These are phyloP conservation scores for Microglena sp. DNA, from an alignment of 139 green algal genomes.

Conservation along the genomic window DNA sequence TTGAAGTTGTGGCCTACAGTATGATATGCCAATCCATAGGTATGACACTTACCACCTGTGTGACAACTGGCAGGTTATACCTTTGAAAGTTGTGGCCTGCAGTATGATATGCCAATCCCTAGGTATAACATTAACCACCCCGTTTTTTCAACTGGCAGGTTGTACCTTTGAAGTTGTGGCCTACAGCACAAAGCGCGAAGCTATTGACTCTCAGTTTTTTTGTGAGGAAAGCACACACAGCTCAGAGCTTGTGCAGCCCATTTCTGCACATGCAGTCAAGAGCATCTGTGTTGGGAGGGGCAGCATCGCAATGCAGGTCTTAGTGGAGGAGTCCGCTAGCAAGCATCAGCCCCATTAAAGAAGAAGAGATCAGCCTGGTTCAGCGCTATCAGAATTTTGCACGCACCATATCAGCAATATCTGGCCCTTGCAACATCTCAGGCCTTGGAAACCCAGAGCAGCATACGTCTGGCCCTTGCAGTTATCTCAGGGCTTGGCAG, in stretches of 20 bases:
- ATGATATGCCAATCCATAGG: constrained; percentile 13
- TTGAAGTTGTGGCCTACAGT: constrained; percentile 33
- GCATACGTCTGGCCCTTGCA: background rate
- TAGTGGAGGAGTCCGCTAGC: constrained; percentile 16
- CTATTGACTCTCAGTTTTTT: constrained; percentile 24
- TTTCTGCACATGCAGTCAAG: constrained; percentile 15
- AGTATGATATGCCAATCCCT: background rate
- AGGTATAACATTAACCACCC: background rate
- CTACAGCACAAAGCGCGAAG: constrained; percentile 19
- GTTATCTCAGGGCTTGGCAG: background rate
- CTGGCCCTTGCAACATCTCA: background rate
- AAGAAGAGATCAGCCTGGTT: background rate
- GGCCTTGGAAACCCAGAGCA: no score
- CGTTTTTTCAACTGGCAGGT: constrained; percentile 13
- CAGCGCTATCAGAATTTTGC: background rate
- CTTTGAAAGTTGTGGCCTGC: background rate
- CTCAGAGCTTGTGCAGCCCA: constrained; percentile 16
- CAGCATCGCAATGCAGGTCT: constrained; percentile 20
- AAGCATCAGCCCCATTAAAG: constrained; percentile 2
- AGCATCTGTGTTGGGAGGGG: constrained; percentile 17
- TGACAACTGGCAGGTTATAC: background rate
- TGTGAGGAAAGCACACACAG: constrained; percentile 13
- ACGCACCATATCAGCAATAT: background rate
- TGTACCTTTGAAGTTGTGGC: constrained; percentile 37
- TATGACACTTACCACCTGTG: background rate